Evolutionary conservation across 2,329 filamentous ascomycete species (phyloP).

Genomic region (Trichocomaceae sp.): DNA sequence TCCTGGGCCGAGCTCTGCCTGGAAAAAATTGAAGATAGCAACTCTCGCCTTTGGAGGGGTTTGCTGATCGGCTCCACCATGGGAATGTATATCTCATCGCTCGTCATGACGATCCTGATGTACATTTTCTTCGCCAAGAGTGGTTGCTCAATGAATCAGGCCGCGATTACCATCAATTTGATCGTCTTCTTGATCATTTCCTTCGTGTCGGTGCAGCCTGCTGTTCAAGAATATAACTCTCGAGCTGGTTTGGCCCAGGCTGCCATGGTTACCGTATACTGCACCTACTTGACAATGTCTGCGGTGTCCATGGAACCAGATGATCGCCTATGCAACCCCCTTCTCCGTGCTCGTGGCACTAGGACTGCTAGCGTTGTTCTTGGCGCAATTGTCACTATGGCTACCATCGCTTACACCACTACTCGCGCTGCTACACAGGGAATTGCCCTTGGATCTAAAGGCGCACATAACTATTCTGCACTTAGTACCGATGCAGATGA

Average conservation of each 20-base stretch:
- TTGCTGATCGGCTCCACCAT: slow-evolving; percentile 87
- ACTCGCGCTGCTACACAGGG: slow-evolving; percentile 88
- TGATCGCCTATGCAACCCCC: slow-evolving; percentile 86
- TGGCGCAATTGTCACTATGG: slow-evolving; percentile 90
- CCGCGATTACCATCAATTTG: slow-evolving; percentile 89
- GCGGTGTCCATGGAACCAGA: slow-evolving; percentile 98
- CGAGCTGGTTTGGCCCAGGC: slow-evolving; percentile 94
- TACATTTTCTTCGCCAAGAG: slow-evolving; percentile 87
- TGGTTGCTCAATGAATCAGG: slow-evolving; percentile 91
- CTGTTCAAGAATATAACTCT: slow-evolving; percentile 83
- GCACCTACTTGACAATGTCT: slow-evolving; percentile 96
- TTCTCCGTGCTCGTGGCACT: slow-evolving; percentile 75
- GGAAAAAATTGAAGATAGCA: slow-evolving; percentile 81
- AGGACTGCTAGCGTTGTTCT: slow-evolving; percentile 85
- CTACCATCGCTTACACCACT: slow-evolving; percentile 95
- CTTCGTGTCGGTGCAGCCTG: slow-evolving; percentile 78
- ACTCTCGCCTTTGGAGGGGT: slow-evolving; percentile 76
- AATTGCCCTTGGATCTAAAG: slow-evolving; percentile 52
- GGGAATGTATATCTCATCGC: slow-evolving; percentile 83
- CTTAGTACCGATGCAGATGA: slow-evolving; percentile 66
- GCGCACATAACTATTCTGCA: slow-evolving; percentile 47
- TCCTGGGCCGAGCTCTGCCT: slow-evolving; percentile 97
- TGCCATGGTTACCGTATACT: slow-evolving; percentile 95
- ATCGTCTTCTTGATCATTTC: slow-evolving; percentile 75
- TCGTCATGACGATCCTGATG: slow-evolving; percentile 93